phyloP scores from a whole-genome alignment of 345 rosid species.

The Excoecaria cochinchinensis region DNA sequence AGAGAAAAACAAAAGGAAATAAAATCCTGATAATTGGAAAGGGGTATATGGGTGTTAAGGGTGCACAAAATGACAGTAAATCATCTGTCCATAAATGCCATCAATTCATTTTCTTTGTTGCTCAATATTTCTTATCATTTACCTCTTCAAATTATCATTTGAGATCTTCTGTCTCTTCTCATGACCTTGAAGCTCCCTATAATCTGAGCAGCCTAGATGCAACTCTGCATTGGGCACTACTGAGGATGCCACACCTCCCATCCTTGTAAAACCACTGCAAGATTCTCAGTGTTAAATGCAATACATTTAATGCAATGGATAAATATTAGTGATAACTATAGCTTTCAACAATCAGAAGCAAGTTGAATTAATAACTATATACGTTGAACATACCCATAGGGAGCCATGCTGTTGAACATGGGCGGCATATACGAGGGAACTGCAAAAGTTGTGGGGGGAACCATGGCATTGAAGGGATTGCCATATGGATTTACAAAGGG shows the following conservation, averaged over 20 bases:
- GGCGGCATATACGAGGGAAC: slow-evolving; percentile 31
- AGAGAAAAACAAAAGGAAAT: background rate
- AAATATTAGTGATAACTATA: background rate
- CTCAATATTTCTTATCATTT: background rate
- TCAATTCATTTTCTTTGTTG: background rate
- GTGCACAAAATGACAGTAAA: background rate
- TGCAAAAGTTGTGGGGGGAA: slow-evolving; percentile 28
- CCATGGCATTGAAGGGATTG: slow-evolving; percentile 32
- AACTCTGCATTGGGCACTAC: slow-evolving; percentile 11
- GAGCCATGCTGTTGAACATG: slow-evolving; percentile 30
- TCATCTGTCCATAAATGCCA: background rate
- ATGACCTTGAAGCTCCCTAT: slow-evolving; percentile 21
- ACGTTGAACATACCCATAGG: slow-evolving; percentile 31
- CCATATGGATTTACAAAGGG: slow-evolving; percentile 33
- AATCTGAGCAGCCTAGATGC: slow-evolving; percentile 6
- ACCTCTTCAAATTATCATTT: slow-evolving; percentile 31
- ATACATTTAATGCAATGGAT: background rate
- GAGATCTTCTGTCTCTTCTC: slow-evolving; percentile 24
- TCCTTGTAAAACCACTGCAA: slow-evolving; percentile 35
- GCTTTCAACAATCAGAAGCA: slow-evolving; percentile 1
- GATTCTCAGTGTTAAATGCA: slow-evolving; percentile 2
- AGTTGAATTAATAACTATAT: background rate
- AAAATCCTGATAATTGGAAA: background rate
- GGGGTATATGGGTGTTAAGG: background rate
- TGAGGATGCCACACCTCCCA: slow-evolving; percentile 26